Evolutionary conservation across 768 basidiomycete species (phyloP), one percentile per base, ranked within the genome.

Genomic region (Asterophora lycoperdoides): DNA sequence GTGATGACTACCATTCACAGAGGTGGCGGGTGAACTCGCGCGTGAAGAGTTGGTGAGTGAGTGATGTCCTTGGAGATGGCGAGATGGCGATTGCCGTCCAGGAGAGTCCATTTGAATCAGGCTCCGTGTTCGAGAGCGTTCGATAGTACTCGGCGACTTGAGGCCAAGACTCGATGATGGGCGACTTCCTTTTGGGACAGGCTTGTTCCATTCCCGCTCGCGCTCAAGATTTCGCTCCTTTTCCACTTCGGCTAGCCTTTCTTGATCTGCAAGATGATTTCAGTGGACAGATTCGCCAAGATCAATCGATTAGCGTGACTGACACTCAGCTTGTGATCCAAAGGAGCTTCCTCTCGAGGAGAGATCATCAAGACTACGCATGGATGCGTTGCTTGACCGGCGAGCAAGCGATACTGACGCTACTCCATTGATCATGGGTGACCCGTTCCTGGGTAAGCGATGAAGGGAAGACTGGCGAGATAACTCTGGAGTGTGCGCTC

Each of bases 201-300:
- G 73, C 52, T 68, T 77, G 59, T 81, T 81, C 80, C 81, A 80
- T 43, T 73, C 72, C 29, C 76, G 70, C 56, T 81, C 83, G 33
- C 73, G 69, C 46, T 80, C 78, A 23, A 66, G 51, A 39, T 69
- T 68, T 39, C 65, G 70, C 44, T 80, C 79, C 37, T 58, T 60
- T 46, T 75, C 73, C 18, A 71, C 46, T 39, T 76, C 76, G 33
- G 59, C 60, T 5, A 67, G 58, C 30, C 68, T 68, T 35, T 80
- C 79, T 40, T 61, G 68, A 61, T 77, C 81, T 82, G 49, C 18
- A 9, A 17, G n/a, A 26, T 20, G 45, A 26, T 28, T 40, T 30
- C 23, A 23, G 8, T 46, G 57, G 41, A 37, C 17, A 11, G 10
- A 20, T 9, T 23, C 36, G 39, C 46, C 44, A 30, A 36, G 26